phyloP scores from a whole-genome alignment of 306 rosid species.

The Castanospermum australe region DNA sequence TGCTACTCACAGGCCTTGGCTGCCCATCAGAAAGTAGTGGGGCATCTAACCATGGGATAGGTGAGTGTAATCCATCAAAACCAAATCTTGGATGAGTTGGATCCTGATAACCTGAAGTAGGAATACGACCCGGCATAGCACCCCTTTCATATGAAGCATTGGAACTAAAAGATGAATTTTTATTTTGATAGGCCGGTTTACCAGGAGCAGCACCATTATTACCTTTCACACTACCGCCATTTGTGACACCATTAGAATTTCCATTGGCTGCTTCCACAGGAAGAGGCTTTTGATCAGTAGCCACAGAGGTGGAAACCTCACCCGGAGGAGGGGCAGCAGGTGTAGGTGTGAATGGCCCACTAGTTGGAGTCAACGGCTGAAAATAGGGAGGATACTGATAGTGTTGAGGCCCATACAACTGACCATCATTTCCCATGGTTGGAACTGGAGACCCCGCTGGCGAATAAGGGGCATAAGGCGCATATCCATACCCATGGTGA shows the following conservation, averaged over 20 bases:
- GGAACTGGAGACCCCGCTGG: slow-evolving; percentile 96
- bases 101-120: slow-evolving; percentile 84
- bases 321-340: slow-evolving; percentile 56
- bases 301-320: slow-evolving; percentile 64
- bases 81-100: slow-evolving; percentile 73
- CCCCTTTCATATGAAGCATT: slow-evolving; percentile 49
- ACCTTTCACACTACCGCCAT: slow-evolving; percentile 58
- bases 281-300: slow-evolving; percentile 71
- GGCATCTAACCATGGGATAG: slow-evolving; percentile 69
- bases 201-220: slow-evolving; percentile 43
- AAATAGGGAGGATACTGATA: slow-evolving; percentile 95
- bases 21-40: slow-evolving; percentile 84
- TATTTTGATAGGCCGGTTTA: slow-evolving; percentile 43
- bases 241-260: slow-evolving; percentile 55
- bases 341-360: slow-evolving; percentile 59
- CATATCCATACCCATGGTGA: slow-evolving; percentile 89
- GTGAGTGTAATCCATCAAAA: slow-evolving; percentile 62
- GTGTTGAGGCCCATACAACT: slow-evolving; percentile 90
- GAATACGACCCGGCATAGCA: slow-evolving; percentile 61
- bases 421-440: slow-evolving; percentile 94
- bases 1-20: slow-evolving; percentile 62
- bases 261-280: slow-evolving; percentile 66
- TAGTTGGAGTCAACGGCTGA: slow-evolving; percentile 80
- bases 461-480: slow-evolving; percentile 82
- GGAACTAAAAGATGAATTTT: slow-evolving; percentile 38